These are phyloP conservation scores for Tolypocladium pustulatum DNA, from an alignment of 2,329 filamentous ascomycete species.

Conservation along the genomic window DNA sequence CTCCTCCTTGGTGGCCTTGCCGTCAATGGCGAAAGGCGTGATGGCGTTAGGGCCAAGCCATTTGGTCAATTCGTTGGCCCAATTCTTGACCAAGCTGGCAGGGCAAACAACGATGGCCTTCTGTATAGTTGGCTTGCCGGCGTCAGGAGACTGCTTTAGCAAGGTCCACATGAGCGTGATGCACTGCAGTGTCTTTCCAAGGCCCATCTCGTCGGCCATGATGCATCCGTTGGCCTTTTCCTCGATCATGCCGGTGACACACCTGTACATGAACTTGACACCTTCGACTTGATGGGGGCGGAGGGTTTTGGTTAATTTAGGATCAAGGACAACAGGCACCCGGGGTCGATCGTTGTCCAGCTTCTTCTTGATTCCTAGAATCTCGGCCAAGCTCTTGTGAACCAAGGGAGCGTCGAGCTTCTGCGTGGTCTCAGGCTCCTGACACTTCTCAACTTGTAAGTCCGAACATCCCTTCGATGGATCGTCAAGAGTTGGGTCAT, in stretches of 20 bases:
- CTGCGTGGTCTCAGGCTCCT: constrained; percentile 23
- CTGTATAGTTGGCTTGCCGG: constrained; percentile 87
- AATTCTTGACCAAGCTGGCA: constrained; percentile 92
- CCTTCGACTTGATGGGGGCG: constrained; percentile 96
- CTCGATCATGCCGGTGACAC: constrained; percentile 91
- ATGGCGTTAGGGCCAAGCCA: constrained; percentile 92
- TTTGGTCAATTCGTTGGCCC: constrained; percentile 94
- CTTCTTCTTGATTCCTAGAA: constrained; percentile 86
- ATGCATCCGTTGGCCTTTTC: constrained; percentile 93
- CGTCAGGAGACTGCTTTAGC: constrained; percentile 87
- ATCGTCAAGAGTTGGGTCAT: constrained; percentile 89
- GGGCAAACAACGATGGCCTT: constrained; percentile 97
- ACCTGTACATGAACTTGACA: constrained; percentile 93
- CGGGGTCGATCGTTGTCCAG: constrained; percentile 70
- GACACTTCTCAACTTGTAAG: constrained; percentile 19
- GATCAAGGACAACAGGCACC: constrained; percentile 97
- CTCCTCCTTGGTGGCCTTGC: constrained; percentile 91
- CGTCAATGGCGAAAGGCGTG: constrained; percentile 89
- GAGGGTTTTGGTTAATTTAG: constrained; percentile 75
- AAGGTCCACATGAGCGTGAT: constrained; percentile 96
- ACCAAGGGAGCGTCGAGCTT: constrained; percentile 70
- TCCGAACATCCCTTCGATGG: constrained; percentile 44
- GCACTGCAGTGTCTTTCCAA: constrained; percentile 95
- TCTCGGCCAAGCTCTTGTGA: constrained; percentile 92
- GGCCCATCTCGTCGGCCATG: constrained; percentile 98